Evolutionary conservation across 495 filamentous ascomycete genomes (phyloP).

Genomic region (Hypoxylon rickii): DNA sequence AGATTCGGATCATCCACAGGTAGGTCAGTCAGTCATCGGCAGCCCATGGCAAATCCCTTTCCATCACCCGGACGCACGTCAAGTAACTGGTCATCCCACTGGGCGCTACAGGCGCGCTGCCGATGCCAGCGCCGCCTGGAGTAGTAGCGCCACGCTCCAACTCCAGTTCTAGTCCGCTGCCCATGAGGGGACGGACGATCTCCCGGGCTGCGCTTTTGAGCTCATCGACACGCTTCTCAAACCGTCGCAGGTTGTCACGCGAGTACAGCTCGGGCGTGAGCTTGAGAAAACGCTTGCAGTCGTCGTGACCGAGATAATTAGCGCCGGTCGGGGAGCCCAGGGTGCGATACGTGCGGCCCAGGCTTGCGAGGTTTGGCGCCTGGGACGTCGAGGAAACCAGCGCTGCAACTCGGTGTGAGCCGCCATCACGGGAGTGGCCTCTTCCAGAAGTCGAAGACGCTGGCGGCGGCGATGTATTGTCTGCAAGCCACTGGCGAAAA

Average conservation of each 20-base stretch:
- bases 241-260: conserved; percentile 75
- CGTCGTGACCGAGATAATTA: conserved; percentile 78
- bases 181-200: conserved; percentile 83
- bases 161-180: conserved; percentile 80
- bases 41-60: conserved; percentile 79
- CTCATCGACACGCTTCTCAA: conserved; percentile 86
- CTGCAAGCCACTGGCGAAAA: conserved; percentile 89
- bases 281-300: conserved; percentile 86
- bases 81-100: conserved; percentile 66
- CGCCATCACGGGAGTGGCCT: conserved; percentile 28
- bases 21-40: conserved; percentile 38
- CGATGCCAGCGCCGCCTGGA: conserved; percentile 43
- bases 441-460: conserved; percentile 51
- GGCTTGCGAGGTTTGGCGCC: conserved; percentile 49
- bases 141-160: conserved; percentile 35
- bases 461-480: conserved; percentile 76
- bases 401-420: conserved; percentile 20
- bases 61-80: conserved; percentile 77
- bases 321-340: conserved; percentile 63
- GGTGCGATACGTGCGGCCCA: conserved; percentile 73
- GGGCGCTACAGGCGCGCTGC: conserved; percentile 22
- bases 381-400: conserved; percentile 20
- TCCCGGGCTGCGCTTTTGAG: conserved; percentile 81
- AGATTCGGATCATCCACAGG: not conserved
- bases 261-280: conserved; percentile 69